Evolutionary conservation across 192 early-diverging fungal genomes (phyloP), one percentile per base, ranked within the genome.

Genomic region (Coemansia sp.): DNA sequence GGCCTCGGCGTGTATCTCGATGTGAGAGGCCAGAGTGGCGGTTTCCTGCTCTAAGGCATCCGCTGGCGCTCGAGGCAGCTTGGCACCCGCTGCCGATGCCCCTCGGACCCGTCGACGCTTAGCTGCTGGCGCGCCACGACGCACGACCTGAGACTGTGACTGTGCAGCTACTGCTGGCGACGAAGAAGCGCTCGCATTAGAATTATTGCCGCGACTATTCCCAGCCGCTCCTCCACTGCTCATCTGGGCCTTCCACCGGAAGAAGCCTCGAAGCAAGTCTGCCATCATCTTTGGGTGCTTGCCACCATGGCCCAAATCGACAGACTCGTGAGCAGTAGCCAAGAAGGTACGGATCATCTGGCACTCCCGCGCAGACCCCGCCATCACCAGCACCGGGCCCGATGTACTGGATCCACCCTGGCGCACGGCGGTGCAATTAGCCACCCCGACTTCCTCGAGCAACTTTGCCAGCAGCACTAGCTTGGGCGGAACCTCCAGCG

Each of bases 401-500:
- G 38, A 38, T 12, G 20, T n/a, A 43, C 36, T 16, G 27, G 61
- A 49, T 27, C 20, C 33, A 36, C 67, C 49, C 42, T 43, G 29
- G 42, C 38, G 52, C 7, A 18, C 1, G 10, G 69, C 54, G 1
- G 63, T 31, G 41, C 29, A 33, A 33, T 75, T 82, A 7, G 71
- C 65, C 15, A 72, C 69, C 3, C 75, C 78, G 44, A 99, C 91
- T 69, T 97, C 95, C 22, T 92, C 77, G 64, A 99, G 76, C 0
- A 95, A 84, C 16, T 90, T 87, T 1, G 67, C 68, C 31, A 99
- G 67, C 12, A 90, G 86, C 46, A 78, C 79, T 92, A 96, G 98
- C 73, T 99, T 99, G 18, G 97, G 97, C n/a, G 91, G 90, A 49
- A 93, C 95, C 72, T 99, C 97, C 46, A 98, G 72, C 38, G 91